Percentiles rank a stretch among this genome's conserved stretches.
These are phyloP conservation scores for Knufia petricola DNA, from an alignment of 2,329 filamentous ascomycete genomes.

Conservation along the genomic window DNA sequence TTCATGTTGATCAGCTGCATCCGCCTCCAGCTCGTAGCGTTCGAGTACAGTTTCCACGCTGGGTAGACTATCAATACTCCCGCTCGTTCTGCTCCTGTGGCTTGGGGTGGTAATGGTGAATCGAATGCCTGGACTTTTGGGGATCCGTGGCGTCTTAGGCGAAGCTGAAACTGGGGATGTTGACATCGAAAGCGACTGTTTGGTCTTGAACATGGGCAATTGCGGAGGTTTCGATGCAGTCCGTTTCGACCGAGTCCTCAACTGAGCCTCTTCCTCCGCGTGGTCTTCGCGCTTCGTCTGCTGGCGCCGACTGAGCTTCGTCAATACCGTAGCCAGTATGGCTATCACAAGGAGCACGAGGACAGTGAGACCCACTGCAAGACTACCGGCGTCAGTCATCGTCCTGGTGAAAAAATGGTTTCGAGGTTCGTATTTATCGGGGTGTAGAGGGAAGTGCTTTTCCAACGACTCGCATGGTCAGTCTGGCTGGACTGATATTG, in stretches of 20 bases:
- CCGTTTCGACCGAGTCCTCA: not conserved
- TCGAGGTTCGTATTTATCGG: no score
- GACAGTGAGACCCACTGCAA: slow-evolving; percentile 2
- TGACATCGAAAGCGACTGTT: slow-evolving; percentile 4
- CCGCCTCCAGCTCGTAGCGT: slow-evolving; percentile 59
- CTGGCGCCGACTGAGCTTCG: slow-evolving; percentile 1
- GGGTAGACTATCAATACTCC: slow-evolving; percentile 6
- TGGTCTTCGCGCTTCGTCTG: not conserved
- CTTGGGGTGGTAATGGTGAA: slow-evolving; percentile 5
- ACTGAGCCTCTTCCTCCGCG: not conserved
- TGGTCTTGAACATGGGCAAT: slow-evolving; percentile 1
- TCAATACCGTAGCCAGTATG: not conserved
- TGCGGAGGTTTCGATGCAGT: slow-evolving; percentile 2
- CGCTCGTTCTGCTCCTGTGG: slow-evolving; percentile 3
- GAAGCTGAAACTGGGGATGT: not conserved
- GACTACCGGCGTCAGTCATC: not conserved
- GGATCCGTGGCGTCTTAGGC: not conserved
- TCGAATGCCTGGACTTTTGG: slow-evolving; percentile 2
- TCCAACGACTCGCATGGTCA: no score
- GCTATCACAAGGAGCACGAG: not conserved
- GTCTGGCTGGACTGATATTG: no score
- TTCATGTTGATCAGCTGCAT: slow-evolving; percentile 24
- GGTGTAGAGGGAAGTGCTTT: no score
- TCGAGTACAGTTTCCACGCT: slow-evolving; percentile 6
- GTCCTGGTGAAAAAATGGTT: no score